Percentiles rank a stretch among this genome's conserved stretches.
Conservation (phyloP, 495 filamentous ascomycete species). For the Podospora bellae-mahoneyi region DNA sequence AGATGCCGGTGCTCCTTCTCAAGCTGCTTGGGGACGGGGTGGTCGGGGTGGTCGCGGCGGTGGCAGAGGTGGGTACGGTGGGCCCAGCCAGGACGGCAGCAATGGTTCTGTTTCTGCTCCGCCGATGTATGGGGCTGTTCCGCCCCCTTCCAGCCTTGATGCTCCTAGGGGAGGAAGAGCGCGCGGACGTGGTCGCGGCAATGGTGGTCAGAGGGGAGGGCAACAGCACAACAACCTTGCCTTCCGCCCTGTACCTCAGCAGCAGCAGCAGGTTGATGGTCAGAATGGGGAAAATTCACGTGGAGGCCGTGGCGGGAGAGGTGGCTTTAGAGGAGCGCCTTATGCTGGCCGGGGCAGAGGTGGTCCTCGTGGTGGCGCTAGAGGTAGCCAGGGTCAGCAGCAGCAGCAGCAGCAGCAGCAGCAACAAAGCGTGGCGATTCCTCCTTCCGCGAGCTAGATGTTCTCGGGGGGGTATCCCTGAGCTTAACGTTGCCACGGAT, state of each 20-base stretch:
- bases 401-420: too few relatives aligned
- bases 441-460: neutral
- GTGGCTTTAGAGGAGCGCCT: slow-evolving; percentile 15
- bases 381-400: neutral
- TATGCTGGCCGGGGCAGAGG: neutral
- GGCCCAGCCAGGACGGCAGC: slow-evolving; percentile 12
- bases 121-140: slow-evolving; percentile 64
- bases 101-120: slow-evolving; percentile 18
- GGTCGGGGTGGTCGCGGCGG: slow-evolving; percentile 52
- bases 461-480: neutral
- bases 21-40: slow-evolving; percentile 65
- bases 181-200: slow-evolving; percentile 22
- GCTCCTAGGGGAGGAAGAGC: slow-evolving; percentile 47
- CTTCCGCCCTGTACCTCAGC: neutral
- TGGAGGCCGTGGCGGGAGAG: slow-evolving; percentile 26
- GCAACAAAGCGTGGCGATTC: neutral
- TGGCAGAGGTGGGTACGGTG: slow-evolving; percentile 35
- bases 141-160: slow-evolving; percentile 71
- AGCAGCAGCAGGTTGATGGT: neutral
- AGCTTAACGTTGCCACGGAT: neutral
- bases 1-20: slow-evolving; percentile 64
- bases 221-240: neutral
- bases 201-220: slow-evolving; percentile 15
- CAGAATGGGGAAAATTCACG: slow-evolving; percentile 3
- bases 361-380: neutral